Percentiles rank a stretch among this genome's conserved stretches.
These are phyloP conservation scores for Fistulinella prunicolor DNA, from an alignment of 768 basidiomycete genomes.

Conservation along the genomic window DNA sequence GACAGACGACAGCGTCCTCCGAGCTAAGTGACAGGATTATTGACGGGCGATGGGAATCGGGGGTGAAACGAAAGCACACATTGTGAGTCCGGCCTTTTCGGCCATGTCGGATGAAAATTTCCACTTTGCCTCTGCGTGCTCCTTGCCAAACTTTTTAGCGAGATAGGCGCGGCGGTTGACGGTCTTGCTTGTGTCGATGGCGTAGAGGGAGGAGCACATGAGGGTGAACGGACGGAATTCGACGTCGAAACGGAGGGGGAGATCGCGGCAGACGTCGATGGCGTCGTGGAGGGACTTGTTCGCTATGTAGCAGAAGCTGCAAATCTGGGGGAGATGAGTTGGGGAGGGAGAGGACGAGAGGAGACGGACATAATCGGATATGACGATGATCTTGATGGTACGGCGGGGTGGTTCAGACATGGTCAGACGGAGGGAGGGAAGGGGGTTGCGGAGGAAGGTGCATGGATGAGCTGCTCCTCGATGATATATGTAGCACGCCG, in stretches of 20 bases:
- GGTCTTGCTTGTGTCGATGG: slow-evolving; percentile 20
- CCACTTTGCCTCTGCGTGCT: slow-evolving; percentile 25
- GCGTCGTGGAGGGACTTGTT: slow-evolving; percentile 37
- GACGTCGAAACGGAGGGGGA: slow-evolving; percentile 34
- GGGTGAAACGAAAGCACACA: slow-evolving; percentile 16
- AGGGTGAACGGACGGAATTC: slow-evolving; percentile 36
- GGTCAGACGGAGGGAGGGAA: not conserved
- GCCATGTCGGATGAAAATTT: slow-evolving; percentile 30
- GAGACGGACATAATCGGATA: slow-evolving; percentile 34
- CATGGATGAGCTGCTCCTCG: slow-evolving; percentile 28
- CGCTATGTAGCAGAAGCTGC: slow-evolving; percentile 39
- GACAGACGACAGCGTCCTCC: slow-evolving; percentile 38
- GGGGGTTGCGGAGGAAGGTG: slow-evolving; percentile 9
- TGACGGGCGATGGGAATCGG: not conserved
- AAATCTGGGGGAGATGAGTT: slow-evolving; percentile 26
- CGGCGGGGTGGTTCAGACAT: slow-evolving; percentile 25
- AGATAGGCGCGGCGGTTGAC: slow-evolving; percentile 23
- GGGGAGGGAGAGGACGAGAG: not conserved
- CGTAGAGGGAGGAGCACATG: slow-evolving; percentile 22
- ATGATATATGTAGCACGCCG: slow-evolving; percentile 28
- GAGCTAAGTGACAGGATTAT: slow-evolving; percentile 22
- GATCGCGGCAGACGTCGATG: slow-evolving; percentile 33
- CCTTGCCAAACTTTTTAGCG: slow-evolving; percentile 26
- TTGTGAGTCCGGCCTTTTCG: slow-evolving; percentile 23
- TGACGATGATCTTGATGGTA: slow-evolving; percentile 31